These are phyloP conservation scores for Aspergillus vadensis DNA, from an alignment of 2,329 filamentous ascomycete genomes.

Conservation along the genomic window DNA sequence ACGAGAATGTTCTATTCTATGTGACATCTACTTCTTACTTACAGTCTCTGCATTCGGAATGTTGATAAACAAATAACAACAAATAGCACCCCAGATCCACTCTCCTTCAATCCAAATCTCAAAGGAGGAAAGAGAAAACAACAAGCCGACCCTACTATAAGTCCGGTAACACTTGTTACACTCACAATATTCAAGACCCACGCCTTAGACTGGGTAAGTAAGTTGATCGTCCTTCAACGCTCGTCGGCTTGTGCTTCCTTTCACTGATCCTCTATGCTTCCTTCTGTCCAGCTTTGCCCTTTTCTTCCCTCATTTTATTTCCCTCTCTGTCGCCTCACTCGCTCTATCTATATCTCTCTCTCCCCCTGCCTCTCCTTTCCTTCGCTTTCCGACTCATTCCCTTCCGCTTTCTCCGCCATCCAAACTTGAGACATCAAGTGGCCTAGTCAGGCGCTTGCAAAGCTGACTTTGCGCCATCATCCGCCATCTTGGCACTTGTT, in stretches of 20 bases:
- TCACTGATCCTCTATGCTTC: conserved; percentile 10
- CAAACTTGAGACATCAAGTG: conserved; percentile 17
- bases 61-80: too few relatives aligned
- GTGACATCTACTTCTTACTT: too few relatives aligned
- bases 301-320: background rate
- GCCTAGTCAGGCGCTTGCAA: conserved; percentile 21
- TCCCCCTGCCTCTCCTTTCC: background rate
- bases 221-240: conserved; percentile 20
- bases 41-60: too few relatives aligned
- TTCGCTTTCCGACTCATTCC: background rate
- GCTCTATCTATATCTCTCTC: background rate
- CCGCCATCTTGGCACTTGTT: conserved; percentile 12
- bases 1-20: too few relatives aligned
- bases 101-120: background rate
- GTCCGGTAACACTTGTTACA: conserved; percentile 11
- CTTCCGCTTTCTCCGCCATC: background rate
- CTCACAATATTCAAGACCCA: conserved; percentile 13
- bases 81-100: background rate
- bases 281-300: conserved; percentile 11
- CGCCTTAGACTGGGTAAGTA: conserved; percentile 22
- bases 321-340: conserved; percentile 3
- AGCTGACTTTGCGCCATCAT: conserved; percentile 14
- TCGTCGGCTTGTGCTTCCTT: conserved; percentile 16
- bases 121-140: background rate
- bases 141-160: background rate